phyloP scores from a whole-genome alignment of 2,329 filamentous ascomycete genomes.

The Botrytis galanthina region DNA sequence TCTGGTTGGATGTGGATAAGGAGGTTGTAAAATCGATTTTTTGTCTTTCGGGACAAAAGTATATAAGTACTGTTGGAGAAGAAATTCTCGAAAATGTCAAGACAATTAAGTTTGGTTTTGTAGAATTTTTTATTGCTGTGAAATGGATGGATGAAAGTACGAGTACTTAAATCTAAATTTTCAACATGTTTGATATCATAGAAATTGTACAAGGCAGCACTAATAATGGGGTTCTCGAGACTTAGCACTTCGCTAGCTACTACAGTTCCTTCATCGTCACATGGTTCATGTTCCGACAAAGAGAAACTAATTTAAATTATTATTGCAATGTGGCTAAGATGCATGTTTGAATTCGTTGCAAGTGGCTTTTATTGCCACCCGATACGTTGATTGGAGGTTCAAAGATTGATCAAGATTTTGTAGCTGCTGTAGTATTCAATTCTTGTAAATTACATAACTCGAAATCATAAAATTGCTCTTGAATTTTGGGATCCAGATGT shows the following conservation, averaged over 20 bases:
- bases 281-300: background rate
- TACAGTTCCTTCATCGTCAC: background rate
- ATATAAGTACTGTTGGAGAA: background rate
- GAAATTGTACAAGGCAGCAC: background rate
- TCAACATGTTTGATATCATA: background rate
- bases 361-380: background rate
- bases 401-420: background rate
- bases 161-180: background rate
- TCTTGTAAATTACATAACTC: rapidly evolving
- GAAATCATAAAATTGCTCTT: background rate
- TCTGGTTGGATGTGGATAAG: background rate
- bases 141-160: background rate
- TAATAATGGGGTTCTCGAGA: background rate
- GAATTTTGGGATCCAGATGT: background rate
- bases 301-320: background rate
- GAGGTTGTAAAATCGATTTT: background rate
- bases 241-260: background rate
- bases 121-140: background rate
- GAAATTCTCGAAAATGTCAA: background rate
- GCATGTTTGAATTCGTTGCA: background rate
- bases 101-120: background rate
- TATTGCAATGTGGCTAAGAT: background rate
- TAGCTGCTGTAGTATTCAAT: background rate
- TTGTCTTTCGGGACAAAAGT: background rate
- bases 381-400: background rate